Evolutionary conservation across 2,329 filamentous ascomycete genomes (phyloP), one percentile per base, ranked within the genome.

Genomic region (Talaromyces atroroseus): DNA sequence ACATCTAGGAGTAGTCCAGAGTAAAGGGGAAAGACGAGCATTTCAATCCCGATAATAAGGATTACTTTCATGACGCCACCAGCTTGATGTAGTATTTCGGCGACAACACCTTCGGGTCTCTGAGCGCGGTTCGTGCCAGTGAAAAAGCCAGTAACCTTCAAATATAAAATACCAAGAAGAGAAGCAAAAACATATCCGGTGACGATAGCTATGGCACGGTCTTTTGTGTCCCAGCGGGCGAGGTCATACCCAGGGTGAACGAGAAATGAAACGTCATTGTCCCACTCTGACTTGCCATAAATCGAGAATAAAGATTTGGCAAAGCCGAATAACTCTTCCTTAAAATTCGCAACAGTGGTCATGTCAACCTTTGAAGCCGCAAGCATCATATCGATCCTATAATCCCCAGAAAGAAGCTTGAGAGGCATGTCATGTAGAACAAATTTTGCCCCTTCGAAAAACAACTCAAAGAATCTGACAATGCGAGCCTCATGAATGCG

Each of bases 11-110:
- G 81, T 36, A 96, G 79, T 5, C 94, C 94, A 66, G 94, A 99
- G 71, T 99, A 99, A 1, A 99, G 79, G 0, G 94, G 94, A 67
- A 99, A 99, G 6, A 92, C 85, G 36, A 99, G 85, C 94, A 99
- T 99, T 75, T 99, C 94, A 65, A 99, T 99, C 62, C 92, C 94
- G 62, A 99, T 99, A 66, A 99, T 97, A 59, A 97, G 77, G 51
- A 99, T 95, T 21, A 99, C 94, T 72, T 99, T 99, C 79, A 96
- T 85, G 10, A 99, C 92, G 14, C 95, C 94, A 44, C 94, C 95
- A 49, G 94, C 94, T 78, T 99, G 95, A 61, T 91, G 87, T 21
- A 99, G 79, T 1, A 86, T 81, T 61, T 97, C 92, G 23, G 92
- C 87, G 58, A 76, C 63, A 44, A 96, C 72, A 7, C 87, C 88